Evolutionary conservation across 257 asterid species (phyloP).

Genomic region (Striga asiatica): DNA sequence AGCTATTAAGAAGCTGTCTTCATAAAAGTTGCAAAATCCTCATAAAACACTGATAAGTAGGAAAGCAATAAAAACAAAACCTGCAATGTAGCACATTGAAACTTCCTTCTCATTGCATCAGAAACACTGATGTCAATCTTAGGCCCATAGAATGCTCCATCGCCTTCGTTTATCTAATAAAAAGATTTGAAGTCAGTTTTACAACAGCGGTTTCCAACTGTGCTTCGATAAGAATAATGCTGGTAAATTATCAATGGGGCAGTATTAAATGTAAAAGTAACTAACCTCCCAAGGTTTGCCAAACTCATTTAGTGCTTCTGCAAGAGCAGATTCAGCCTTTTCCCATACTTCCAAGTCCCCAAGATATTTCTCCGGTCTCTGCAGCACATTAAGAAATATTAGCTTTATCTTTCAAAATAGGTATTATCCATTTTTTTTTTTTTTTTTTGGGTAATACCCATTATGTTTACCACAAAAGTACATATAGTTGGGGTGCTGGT

Average conservation of each 20-base stretch:
- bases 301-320: slow-evolving; percentile 79
- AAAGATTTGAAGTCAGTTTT: slow-evolving; percentile 17
- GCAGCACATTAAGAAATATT: slow-evolving; percentile 16
- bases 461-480: slow-evolving; percentile 7
- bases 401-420: slow-evolving; percentile 11
- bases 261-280: slow-evolving; percentile 9
- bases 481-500: background rate
- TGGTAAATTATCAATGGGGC: background rate
- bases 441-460: no score
- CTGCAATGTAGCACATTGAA: slow-evolving; percentile 97
- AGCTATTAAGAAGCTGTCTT: no score
- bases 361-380: slow-evolving; percentile 94
- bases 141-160: slow-evolving; percentile 97
- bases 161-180: slow-evolving; percentile 78
- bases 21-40: no score
- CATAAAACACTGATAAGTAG: no score
- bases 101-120: slow-evolving; percentile 94
- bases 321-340: slow-evolving; percentile 83
- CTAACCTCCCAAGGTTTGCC: slow-evolving; percentile 97
- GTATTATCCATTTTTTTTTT: slow-evolving; percentile 1
- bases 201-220: slow-evolving; percentile 7
- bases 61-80: no score
- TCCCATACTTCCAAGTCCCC: slow-evolving; percentile 80
- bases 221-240: slow-evolving; percentile 8
- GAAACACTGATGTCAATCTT: slow-evolving; percentile 85